Evolutionary conservation across 139 green algal species (phyloP).

Genomic region (Chara braunii): DNA sequence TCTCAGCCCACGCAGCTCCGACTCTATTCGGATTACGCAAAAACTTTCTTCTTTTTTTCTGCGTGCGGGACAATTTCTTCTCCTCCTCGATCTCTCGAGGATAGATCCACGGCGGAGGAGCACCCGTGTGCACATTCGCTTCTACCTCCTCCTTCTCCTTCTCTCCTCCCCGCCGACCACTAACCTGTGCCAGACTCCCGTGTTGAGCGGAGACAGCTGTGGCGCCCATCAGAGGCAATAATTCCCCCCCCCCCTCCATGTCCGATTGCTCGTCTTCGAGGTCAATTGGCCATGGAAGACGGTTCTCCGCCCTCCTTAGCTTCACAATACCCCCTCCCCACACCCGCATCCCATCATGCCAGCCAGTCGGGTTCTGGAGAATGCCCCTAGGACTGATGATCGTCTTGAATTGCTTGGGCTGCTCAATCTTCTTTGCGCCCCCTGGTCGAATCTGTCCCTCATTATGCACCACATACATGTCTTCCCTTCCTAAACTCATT

Average conservation of each 20-base stretch:
- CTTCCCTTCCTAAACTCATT: too few species aligned
- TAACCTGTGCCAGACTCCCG: not conserved
- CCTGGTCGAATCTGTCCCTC: too few species aligned
- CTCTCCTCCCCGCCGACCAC: not conserved
- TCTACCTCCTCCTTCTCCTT: slow-evolving; percentile 2
- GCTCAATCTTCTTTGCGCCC: too few species aligned
- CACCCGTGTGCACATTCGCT: slow-evolving; percentile 17
- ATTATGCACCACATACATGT: too few species aligned
- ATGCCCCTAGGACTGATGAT: slow-evolving; percentile 6
- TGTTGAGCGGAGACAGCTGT: not conserved
- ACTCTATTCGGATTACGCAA: slow-evolving; percentile 22
- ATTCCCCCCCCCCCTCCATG: not conserved
- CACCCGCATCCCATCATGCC: slow-evolving; percentile 3
- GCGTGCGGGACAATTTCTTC: slow-evolving; percentile 2
- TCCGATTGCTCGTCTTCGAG: slow-evolving; percentile 12
- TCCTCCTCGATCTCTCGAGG: not conserved
- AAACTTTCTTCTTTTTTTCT: too few species aligned
- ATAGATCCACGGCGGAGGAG: slow-evolving; percentile 2
- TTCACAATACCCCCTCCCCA: slow-evolving; percentile 17
- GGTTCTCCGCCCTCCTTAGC: slow-evolving; percentile 3
- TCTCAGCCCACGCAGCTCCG: slow-evolving; percentile 16
- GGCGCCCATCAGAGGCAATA: not conserved
- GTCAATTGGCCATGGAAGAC: slow-evolving; percentile 17
- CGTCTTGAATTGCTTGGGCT: too few species aligned
- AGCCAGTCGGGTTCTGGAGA: slow-evolving; percentile 13